A percentile compares a stretch with the other conserved stretches of the same genome.
These are phyloP conservation scores for Apiospora koreana DNA, from an alignment of 2,329 filamentous ascomycete genomes.

Conservation along the genomic window DNA sequence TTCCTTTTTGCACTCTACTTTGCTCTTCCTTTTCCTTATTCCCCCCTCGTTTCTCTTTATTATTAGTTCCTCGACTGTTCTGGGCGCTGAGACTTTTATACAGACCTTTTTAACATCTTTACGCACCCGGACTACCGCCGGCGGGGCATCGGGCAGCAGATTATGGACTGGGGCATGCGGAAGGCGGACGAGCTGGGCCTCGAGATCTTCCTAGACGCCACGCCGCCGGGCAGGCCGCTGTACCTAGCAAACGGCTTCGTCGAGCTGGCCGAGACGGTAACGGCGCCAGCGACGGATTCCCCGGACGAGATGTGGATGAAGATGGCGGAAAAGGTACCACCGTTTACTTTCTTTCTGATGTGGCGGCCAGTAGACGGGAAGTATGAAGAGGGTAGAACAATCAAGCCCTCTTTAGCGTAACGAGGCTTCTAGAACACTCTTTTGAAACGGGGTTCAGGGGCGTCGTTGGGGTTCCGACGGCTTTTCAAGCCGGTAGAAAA, in stretches of 20 bases:
- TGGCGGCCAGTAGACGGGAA: neutral
- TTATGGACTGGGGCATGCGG: conserved; percentile 12
- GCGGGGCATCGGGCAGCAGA: conserved; percentile 7
- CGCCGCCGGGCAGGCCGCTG: conserved; percentile 1
- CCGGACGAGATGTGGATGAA: conserved; percentile 12
- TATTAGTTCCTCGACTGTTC: neutral
- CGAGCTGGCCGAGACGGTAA: conserved; percentile 9
- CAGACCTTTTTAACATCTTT: conserved; percentile 14
- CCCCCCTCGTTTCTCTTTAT: neutral
- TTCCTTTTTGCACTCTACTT: neutral
- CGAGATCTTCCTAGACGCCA: conserved; percentile 14
- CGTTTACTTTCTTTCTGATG: neutral
- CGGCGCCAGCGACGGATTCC: conserved; percentile 1
- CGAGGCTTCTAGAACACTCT: neutral
- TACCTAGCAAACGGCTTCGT: conserved; percentile 12
- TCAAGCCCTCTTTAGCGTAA: neutral
- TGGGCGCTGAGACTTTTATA: neutral
- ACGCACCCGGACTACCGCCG: conserved; percentile 14
- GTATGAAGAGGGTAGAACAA: neutral
- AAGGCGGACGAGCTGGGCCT: conserved; percentile 14
- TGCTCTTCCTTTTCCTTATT: neutral
- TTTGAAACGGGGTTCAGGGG: too few species aligned
- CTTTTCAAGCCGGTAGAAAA: too few species aligned
- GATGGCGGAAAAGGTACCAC: conserved; percentile 4
- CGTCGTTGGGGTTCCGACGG: neutral